These are phyloP conservation scores for Penicillium canescens DNA, from an alignment of 495 filamentous ascomycete species.

Conservation along the genomic window DNA sequence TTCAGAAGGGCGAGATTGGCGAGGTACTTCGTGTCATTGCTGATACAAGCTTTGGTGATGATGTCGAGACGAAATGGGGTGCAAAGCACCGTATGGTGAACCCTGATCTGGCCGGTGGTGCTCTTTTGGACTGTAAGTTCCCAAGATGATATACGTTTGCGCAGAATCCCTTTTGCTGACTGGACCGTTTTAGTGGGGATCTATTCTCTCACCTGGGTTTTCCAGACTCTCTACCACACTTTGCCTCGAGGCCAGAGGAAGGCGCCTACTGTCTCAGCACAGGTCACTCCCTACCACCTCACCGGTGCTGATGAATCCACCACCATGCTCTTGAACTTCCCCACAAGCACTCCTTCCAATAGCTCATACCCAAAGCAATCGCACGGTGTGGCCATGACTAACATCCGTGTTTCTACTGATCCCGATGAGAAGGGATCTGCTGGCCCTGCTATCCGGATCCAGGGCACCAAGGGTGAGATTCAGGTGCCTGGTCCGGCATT, in stretches of 20 bases:
- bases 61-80: conserved; percentile 55
- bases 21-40: conserved; percentile 75
- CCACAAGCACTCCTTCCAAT: conserved; percentile 54
- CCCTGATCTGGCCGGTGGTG: conserved; percentile 80
- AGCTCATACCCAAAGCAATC: conserved; percentile 36
- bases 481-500: conserved; percentile 76
- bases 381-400: conserved; percentile 78
- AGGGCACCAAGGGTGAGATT: conserved; percentile 84
- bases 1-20: conserved; percentile 69
- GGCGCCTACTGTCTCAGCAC: conserved; percentile 55
- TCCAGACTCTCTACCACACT: conserved; percentile 85
- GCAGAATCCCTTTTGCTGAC: not conserved
- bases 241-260: conserved; percentile 57
- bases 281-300: conserved; percentile 72
- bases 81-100: conserved; percentile 80
- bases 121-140: conserved; percentile 67
- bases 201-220: conserved; percentile 90
- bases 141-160: not conserved
- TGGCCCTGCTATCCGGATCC: conserved; percentile 75
- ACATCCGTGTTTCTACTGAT: conserved; percentile 66
- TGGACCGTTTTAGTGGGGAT: conserved; percentile 61
- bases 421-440: conserved; percentile 61
- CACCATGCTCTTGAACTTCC: conserved; percentile 77
- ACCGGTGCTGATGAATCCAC: conserved; percentile 86
- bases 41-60: conserved; percentile 59